Conservation (phyloP, 2,329 filamentous ascomycete genomes). For the Xenoacremonium recifei region DNA sequence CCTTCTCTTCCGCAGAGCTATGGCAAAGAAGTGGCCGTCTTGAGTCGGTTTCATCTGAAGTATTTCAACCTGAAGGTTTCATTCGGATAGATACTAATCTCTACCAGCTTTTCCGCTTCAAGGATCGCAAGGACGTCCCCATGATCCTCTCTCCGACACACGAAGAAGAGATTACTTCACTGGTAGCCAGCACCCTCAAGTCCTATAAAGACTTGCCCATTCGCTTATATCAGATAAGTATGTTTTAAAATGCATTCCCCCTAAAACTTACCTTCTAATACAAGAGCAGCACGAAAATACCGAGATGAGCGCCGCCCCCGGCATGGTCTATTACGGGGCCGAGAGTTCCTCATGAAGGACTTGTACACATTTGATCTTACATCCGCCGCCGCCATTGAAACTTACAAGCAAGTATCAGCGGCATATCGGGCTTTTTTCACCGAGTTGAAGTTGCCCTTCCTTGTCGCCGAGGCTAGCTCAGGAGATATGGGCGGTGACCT, state of each 20-base stretch:
- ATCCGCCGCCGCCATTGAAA: conserved; percentile 66
- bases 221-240: conserved; percentile 85
- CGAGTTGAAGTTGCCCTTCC: conserved; percentile 77
- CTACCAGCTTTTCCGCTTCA: conserved; percentile 70
- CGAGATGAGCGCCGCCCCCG: conserved; percentile 87
- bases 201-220: conserved; percentile 87
- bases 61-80: conserved; percentile 32
- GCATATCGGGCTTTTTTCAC: conserved; percentile 78
- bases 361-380: conserved; percentile 89
- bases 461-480: conserved; percentile 86
- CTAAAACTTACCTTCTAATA: conserved; percentile 15
- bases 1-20: conserved; percentile 78
- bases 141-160: conserved; percentile 89
- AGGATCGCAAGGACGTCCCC: conserved; percentile 71
- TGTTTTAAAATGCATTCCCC: not conserved
- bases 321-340: conserved; percentile 80
- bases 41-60: conserved; percentile 70
- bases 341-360: conserved; percentile 98
- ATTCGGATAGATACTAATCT: conserved; percentile 20
- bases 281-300: conserved; percentile 74
- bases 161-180: conserved; percentile 88
- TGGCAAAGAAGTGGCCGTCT: conserved; percentile 85
- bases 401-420: conserved; percentile 71
- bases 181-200: conserved; percentile 70
- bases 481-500: conserved; percentile 93